These are phyloP conservation scores for Ambrosiella xylebori DNA, from an alignment of 2,329 filamentous ascomycete species.

Conservation along the genomic window DNA sequence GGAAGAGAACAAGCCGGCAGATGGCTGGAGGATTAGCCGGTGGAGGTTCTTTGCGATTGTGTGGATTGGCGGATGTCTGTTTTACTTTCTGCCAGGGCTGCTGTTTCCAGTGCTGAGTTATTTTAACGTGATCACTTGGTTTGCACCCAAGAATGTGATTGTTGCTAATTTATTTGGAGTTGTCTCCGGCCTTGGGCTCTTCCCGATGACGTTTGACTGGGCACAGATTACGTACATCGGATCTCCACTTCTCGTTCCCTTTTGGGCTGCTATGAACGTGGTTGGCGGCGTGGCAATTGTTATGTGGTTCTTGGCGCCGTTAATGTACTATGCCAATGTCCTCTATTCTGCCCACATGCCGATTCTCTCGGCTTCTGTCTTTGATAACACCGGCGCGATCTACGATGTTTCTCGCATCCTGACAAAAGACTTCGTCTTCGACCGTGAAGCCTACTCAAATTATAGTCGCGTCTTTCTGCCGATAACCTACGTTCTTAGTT, in stretches of 20 bases:
- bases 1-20: conserved; percentile 63
- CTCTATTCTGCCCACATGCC: conserved; percentile 75
- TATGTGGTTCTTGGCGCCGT: conserved; percentile 70
- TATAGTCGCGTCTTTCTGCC: conserved; percentile 76
- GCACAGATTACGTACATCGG: conserved; percentile 79
- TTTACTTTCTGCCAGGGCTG: conserved; percentile 73
- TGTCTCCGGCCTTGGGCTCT: conserved; percentile 65
- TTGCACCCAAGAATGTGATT: conserved; percentile 71
- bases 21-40: conserved; percentile 67
- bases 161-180: conserved; percentile 76
- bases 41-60: conserved; percentile 72
- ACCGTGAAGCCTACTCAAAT: conserved; percentile 55
- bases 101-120: conserved; percentile 73
- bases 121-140: conserved; percentile 80
- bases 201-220: conserved; percentile 83
- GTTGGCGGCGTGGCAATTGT: conserved; percentile 63
- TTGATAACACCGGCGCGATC: conserved; percentile 64
- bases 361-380: conserved; percentile 68
- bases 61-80: conserved; percentile 53
- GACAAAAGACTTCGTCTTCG: conserved; percentile 61
- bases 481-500: conserved; percentile 75
- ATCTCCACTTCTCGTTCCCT: conserved; percentile 66
- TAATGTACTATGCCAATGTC: conserved; percentile 65
- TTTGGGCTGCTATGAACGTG: conserved; percentile 76
- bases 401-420: conserved; percentile 73